phyloP scores from a whole-genome alignment of 495 filamentous ascomycete genomes.

The Tuber brumale region DNA sequence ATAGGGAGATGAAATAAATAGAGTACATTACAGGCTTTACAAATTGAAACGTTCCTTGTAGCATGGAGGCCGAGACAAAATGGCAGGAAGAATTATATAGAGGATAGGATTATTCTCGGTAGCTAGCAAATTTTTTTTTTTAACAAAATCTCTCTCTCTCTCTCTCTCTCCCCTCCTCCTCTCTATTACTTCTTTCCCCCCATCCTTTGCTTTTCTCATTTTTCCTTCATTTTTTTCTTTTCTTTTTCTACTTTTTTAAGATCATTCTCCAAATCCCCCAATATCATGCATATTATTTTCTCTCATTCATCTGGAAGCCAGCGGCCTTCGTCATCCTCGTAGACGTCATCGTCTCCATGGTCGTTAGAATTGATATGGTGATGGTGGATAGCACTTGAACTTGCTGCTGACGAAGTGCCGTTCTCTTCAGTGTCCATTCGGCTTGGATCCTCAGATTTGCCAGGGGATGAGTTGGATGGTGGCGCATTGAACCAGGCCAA shows the following conservation, averaged over 20 bases:
- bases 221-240: background rate
- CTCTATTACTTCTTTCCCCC: background rate
- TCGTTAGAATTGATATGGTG: conserved; percentile 8
- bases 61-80: background rate
- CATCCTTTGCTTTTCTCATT: background rate
- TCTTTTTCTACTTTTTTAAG: background rate
- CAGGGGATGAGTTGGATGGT: background rate
- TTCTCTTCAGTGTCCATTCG: background rate
- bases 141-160: background rate
- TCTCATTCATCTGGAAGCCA: background rate
- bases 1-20: background rate
- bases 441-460: background rate
- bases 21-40: background rate
- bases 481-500: conserved; percentile 55
- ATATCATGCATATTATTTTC: background rate
- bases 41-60: background rate
- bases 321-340: background rate
- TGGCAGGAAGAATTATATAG: background rate
- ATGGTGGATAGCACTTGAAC: background rate
- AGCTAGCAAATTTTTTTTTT: background rate
- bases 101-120: background rate
- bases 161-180: background rate
- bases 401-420: background rate
- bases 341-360: conserved; percentile 11
- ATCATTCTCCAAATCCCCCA: background rate